Evolutionary conservation across 106 monocot species (phyloP), one percentile per base, ranked within the genome.

Genomic region (Vanilla planifolia): DNA sequence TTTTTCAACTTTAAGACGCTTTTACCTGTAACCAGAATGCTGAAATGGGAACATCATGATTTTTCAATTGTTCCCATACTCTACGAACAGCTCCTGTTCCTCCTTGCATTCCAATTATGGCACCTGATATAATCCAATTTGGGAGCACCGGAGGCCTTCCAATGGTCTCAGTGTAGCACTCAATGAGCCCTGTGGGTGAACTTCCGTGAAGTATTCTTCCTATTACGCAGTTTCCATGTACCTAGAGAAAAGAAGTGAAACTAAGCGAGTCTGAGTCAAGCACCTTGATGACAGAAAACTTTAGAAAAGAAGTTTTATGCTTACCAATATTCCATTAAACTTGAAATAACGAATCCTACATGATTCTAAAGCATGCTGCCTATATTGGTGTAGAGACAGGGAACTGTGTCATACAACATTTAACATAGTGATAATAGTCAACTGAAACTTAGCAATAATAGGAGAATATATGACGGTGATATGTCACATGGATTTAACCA

Each of bases 21-120:
- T 6, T 60, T 48, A 81, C 90, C 85, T 91, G 92, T 44, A 92
- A 69, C 92, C 92, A 92, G 45, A 92, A 92, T 34, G 86, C 82
- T 16, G 86, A 83, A 61, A 92, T 46, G 6, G 92, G 83, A 53
- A 92, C 80, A 64, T 83, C 80, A 32, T 80, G 69, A 16, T 73
- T 74, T 75, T 80, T 59, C 10, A 92, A 50, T 67, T 80, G 76
- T 23, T 80, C 56, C 92, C 86, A 92, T 24, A 86, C 74, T 41
- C 66, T 67, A 33, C 80, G 74, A 53, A 92, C 92, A 19, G 74
- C 62, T 65, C 66, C 69, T 0, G 80, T 92, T 6, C 92, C 92
- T n/a, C 92, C 86, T 48, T 92, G 92, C 92, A 92, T 92, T 8
- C 92, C 92, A 10, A 92, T 77, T 41, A 92, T 55, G 29, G 92